Evolutionary conservation across 768 basidiomycete species (phyloP).

Genomic region (Russula sp.): DNA sequence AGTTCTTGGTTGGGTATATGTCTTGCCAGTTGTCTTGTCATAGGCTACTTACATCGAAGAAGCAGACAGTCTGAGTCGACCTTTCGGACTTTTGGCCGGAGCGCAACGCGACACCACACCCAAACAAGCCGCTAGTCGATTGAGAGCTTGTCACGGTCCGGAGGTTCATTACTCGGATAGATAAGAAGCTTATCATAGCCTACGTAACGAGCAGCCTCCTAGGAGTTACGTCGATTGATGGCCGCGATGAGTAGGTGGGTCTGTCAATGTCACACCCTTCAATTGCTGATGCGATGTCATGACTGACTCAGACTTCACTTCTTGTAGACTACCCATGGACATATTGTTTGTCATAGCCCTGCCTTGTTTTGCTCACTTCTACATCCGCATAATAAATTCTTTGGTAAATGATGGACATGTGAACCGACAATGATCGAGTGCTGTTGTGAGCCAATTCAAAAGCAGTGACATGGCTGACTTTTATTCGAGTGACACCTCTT

Average conservation of each 20-base stretch:
- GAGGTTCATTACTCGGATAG: constrained; percentile 57
- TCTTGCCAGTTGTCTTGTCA: too few relatives aligned
- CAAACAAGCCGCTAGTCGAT: constrained; percentile 73
- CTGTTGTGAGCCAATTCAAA: not conserved
- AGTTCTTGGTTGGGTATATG: too few relatives aligned
- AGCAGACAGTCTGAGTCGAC: too few relatives aligned
- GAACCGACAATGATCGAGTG: constrained; percentile 9
- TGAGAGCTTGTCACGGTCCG: constrained; percentile 52
- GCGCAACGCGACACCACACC: constrained; percentile 62
- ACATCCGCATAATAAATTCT: constrained; percentile 1
- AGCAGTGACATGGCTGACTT: not conserved
- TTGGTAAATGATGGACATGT: constrained; percentile 2
- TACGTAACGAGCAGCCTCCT: not conserved
- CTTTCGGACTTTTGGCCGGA: too few relatives aligned
- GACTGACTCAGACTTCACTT: not conserved
- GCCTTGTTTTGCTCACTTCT: not conserved
- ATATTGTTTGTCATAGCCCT: not conserved
- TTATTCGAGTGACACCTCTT: not conserved
- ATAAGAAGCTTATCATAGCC: not conserved
- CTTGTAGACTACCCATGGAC: not conserved
- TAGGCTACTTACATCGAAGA: too few relatives aligned
- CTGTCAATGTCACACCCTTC: not conserved
- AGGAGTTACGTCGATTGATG: not conserved
- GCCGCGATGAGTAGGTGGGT: not conserved
- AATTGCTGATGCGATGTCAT: not conserved